phyloP scores from a whole-genome alignment of 169 alveolate species.

The Babesia bovis region DNA sequence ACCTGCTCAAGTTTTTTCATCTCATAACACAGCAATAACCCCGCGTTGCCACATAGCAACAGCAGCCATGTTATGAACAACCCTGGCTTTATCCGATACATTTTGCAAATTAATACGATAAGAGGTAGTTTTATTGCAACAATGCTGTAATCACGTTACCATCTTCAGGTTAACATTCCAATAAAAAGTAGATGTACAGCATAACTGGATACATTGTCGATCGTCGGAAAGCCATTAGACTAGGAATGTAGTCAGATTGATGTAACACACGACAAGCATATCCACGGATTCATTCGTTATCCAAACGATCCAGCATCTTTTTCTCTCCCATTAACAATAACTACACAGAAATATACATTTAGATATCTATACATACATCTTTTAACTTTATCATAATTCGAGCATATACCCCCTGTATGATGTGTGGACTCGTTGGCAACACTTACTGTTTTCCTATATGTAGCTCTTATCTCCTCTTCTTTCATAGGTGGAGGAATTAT shows the following conservation, averaged over 20 bases:
- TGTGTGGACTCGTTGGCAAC: neutral
- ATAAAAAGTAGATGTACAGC: too few relatives aligned
- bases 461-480: conserved; percentile 27
- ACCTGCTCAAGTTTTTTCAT: conserved; percentile 6
- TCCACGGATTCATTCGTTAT: neutral
- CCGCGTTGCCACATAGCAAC: neutral
- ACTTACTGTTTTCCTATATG: conserved; percentile 39
- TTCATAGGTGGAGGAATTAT: conserved; percentile 33
- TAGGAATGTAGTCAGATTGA: too few relatives aligned
- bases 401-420: conserved; percentile 26
- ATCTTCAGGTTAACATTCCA: neutral
- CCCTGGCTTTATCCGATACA: neutral
- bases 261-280: too few relatives aligned
- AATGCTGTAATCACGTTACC: neutral
- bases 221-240: too few relatives aligned
- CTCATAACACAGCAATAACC: conserved; percentile 4
- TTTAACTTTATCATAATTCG: conserved; percentile 12
- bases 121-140: neutral
- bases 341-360: neutral
- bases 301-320: conserved; percentile 48
- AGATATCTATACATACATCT: neutral
- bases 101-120: too few relatives aligned
- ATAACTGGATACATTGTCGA: too few relatives aligned
- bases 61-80: neutral
- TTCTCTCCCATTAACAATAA: conserved; percentile 48